phyloP scores from a whole-genome alignment of 176 grass and related monocot species.

The Miscanthus lutarioriparius region DNA sequence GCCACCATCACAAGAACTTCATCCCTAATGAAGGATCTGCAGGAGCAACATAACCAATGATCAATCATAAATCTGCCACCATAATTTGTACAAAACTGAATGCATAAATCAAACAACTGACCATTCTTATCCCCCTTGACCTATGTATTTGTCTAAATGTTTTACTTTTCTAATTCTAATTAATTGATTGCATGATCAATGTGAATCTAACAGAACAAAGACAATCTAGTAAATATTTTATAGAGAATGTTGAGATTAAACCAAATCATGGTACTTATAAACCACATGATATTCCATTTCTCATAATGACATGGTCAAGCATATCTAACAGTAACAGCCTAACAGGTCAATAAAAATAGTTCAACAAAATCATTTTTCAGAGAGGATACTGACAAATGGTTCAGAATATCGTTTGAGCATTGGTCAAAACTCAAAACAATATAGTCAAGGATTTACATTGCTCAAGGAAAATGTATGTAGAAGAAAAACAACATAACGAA shows the following conservation, averaged over 20 bases:
- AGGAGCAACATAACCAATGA: slow-evolving; percentile 10
- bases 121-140: background rate
- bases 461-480: slow-evolving; percentile 5
- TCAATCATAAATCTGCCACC: slow-evolving; percentile 15
- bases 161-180: background rate
- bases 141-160: background rate
- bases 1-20: slow-evolving; percentile 89
- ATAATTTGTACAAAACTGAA: slow-evolving; percentile 16
- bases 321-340: slow-evolving; percentile 42
- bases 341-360: slow-evolving; percentile 14
- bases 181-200: slow-evolving; percentile 13
- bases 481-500: slow-evolving; percentile 22
- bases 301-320: background rate
- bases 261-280: background rate
- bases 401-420: background rate
- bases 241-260: background rate
- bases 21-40: slow-evolving; percentile 91
- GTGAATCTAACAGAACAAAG: slow-evolving; percentile 1
- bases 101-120: slow-evolving; percentile 12
- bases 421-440: slow-evolving; percentile 8
- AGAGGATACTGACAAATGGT: slow-evolving; percentile 20
- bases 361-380: background rate
- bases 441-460: slow-evolving; percentile 2
- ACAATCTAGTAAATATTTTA: slow-evolving; percentile 19
- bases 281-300: background rate